Evolutionary conservation across 208 protist species (phyloP).

Genomic region (Wallacemonas sp.): DNA sequence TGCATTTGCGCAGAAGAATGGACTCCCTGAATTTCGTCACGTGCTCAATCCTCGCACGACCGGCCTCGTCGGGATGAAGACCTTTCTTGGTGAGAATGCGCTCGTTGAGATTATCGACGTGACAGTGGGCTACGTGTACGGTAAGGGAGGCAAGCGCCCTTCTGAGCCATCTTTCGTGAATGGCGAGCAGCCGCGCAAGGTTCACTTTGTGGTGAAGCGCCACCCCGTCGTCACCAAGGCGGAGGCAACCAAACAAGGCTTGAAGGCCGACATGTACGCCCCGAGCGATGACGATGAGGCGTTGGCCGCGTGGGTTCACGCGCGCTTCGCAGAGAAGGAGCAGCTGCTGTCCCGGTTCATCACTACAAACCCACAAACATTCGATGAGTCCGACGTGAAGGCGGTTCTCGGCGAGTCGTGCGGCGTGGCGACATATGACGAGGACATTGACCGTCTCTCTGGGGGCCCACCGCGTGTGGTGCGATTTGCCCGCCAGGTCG

Average conservation of each 20-base stretch:
- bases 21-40: constrained; percentile 61
- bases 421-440: constrained; percentile 56
- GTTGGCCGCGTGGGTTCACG: constrained; percentile 62
- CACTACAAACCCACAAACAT: constrained; percentile 57
- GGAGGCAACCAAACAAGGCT: neutral
- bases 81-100: constrained; percentile 59
- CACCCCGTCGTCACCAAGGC: constrained; percentile 22
- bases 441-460: constrained; percentile 24
- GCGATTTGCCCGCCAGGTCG: constrained; percentile 20
- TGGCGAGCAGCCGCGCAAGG: constrained; percentile 61
- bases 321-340: constrained; percentile 85
- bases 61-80: constrained; percentile 65
- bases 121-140: constrained; percentile 87
- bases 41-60: constrained; percentile 85
- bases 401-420: constrained; percentile 52
- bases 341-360: constrained; percentile 75
- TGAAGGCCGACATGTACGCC: constrained; percentile 6
- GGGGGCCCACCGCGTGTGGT: constrained; percentile 14
- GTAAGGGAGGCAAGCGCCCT: constrained; percentile 47
- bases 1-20: constrained; percentile 48
- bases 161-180: constrained; percentile 70
- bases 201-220: constrained; percentile 69
- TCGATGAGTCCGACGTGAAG: constrained; percentile 53
- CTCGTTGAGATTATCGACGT: constrained; percentile 81
- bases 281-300: constrained; percentile 40